phyloP scores from a whole-genome alignment of 169 alveolate genomes.

The Cryptosporidium baileyi region DNA sequence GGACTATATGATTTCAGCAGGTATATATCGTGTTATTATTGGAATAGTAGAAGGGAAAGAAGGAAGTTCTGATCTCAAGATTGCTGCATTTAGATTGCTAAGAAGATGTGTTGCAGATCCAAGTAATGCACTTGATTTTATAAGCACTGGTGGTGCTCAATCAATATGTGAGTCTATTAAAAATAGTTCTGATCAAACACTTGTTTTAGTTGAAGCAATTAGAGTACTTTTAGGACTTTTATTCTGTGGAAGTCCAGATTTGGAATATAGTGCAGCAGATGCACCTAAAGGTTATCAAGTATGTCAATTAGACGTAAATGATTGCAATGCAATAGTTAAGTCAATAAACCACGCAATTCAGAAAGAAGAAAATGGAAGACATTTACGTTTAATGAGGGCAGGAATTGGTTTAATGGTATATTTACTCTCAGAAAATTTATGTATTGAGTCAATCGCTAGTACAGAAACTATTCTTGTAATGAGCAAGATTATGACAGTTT shows the following conservation, averaged over 20 bases:
- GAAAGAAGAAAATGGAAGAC: constrained; percentile 75
- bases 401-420: constrained; percentile 75
- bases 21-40: constrained; percentile 82
- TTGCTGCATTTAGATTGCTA: constrained; percentile 84
- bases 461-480: constrained; percentile 73
- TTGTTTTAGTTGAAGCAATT: constrained; percentile 85
- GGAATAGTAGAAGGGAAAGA: constrained; percentile 76
- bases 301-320: constrained; percentile 53
- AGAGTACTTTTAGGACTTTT: constrained; percentile 82
- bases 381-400: constrained; percentile 78
- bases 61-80: constrained; percentile 81
- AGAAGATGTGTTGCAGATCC: constrained; percentile 83
- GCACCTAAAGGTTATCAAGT: constrained; percentile 68
- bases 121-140: constrained; percentile 86
- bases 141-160: constrained; percentile 87
- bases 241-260: constrained; percentile 66
- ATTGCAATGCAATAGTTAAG: constrained; percentile 28
- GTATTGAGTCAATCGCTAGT: constrained; percentile 75
- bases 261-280: constrained; percentile 59
- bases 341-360: constrained; percentile 55
- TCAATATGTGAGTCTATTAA: constrained; percentile 82
- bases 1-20: constrained; percentile 83
- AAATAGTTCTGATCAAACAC: constrained; percentile 75
- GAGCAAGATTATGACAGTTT: constrained; percentile 71
- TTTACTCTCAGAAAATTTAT: constrained; percentile 76